Evolutionary conservation across 345 rosid species (phyloP).

Genomic region (Rhizophora apiculata): DNA sequence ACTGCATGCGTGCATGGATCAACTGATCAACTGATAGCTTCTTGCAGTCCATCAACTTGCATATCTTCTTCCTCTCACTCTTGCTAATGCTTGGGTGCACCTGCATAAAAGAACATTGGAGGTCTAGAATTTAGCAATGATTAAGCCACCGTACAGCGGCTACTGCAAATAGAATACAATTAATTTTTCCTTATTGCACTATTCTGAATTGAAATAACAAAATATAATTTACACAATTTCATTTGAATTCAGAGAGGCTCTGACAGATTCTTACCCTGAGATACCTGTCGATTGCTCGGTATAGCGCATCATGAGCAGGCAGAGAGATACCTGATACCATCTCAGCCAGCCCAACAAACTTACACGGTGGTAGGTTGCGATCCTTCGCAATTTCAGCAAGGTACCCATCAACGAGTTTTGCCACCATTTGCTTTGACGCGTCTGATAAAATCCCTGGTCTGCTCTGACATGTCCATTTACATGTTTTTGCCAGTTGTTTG

Average conservation of each 20-base stretch:
- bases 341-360: conserved; percentile 67
- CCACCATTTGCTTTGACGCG: conserved; percentile 86
- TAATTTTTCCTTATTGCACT: too few species aligned
- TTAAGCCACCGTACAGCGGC: neutral
- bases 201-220: too few species aligned
- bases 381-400: conserved; percentile 78
- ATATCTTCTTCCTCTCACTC: conserved; percentile 74
- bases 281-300: conserved; percentile 79
- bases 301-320: conserved; percentile 78
- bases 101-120: conserved; percentile 34
- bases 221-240: neutral
- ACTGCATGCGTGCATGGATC: conserved; percentile 86
- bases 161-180: neutral
- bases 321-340: conserved; percentile 56
- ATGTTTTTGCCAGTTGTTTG: too few species aligned
- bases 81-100: conserved; percentile 72
- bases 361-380: conserved; percentile 46
- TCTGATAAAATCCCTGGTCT: conserved; percentile 63
- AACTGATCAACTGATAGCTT: conserved; percentile 48
- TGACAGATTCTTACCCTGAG: conserved; percentile 51
- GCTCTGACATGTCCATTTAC: neutral
- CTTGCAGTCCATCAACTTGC: conserved; percentile 87
- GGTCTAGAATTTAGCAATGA: neutral
- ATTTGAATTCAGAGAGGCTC: neutral
- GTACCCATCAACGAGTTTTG: conserved; percentile 66